Conservation (phyloP, 805 yeast genomes). For the Candida dendrica region DNA sequence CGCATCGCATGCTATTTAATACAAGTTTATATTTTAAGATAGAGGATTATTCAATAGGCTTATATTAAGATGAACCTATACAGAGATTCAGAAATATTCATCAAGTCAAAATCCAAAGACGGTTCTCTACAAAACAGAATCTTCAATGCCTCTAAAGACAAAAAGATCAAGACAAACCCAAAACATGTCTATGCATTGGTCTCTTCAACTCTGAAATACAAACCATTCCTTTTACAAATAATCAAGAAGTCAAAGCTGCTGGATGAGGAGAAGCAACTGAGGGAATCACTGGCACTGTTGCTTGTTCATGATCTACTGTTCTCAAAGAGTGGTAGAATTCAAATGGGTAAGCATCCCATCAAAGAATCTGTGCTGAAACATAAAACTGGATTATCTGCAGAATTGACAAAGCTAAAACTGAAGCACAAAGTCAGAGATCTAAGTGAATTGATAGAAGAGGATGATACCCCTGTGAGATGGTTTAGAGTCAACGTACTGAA, state of each 20-base stretch:
- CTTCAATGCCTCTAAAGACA: slow-evolving; percentile 39
- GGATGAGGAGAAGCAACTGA: slow-evolving; percentile 42
- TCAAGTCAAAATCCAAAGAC: slow-evolving; percentile 27
- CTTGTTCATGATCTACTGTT: slow-evolving; percentile 78
- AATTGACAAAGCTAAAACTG: slow-evolving; percentile 68
- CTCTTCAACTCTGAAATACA: slow-evolving; percentile 66
- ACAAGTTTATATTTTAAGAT: no score
- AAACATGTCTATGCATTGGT: slow-evolving; percentile 84
- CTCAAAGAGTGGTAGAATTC: slow-evolving; percentile 71
- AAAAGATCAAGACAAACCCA: slow-evolving; percentile 56
- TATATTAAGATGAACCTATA: slow-evolving; percentile 24
- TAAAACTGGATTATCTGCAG: slow-evolving; percentile 78
- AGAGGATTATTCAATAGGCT: no score
- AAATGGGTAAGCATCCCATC: slow-evolving; percentile 80
- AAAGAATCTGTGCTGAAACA: slow-evolving; percentile 75
- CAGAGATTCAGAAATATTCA: slow-evolving; percentile 28
- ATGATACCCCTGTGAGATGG: slow-evolving; percentile 77
- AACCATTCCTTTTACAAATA: slow-evolving; percentile 53
- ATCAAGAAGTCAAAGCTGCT: slow-evolving; percentile 65
- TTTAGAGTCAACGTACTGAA: slow-evolving; percentile 65
- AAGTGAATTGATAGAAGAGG: slow-evolving; percentile 44
- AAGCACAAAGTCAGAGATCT: slow-evolving; percentile 57
- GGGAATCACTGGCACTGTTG: slow-evolving; percentile 48
- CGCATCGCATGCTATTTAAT: no score
- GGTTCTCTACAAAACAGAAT: slow-evolving; percentile 52